Evolutionary conservation across 306 rosid genomes (phyloP).

Genomic region (Gastrolobium bilobum): DNA sequence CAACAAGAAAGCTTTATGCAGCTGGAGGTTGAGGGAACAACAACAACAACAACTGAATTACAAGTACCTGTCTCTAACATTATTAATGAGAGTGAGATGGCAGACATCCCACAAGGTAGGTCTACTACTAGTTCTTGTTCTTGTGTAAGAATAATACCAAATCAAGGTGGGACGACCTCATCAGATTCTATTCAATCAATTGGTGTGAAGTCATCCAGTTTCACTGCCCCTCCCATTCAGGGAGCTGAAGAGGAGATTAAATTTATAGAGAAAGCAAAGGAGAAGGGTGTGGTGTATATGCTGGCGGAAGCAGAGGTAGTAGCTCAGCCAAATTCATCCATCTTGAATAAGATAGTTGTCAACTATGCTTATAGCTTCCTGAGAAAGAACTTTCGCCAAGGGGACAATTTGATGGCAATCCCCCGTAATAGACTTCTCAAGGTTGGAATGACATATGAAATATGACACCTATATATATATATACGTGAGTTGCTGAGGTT

Average conservation of each 20-base stretch:
- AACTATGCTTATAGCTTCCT: slow-evolving; percentile 69
- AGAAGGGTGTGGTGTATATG: slow-evolving; percentile 77
- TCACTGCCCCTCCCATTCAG: slow-evolving; percentile 39
- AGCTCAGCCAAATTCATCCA: slow-evolving; percentile 68
- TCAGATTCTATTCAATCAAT: slow-evolving; percentile 45
- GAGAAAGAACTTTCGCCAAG: slow-evolving; percentile 78
- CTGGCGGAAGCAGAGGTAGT: slow-evolving; percentile 79
- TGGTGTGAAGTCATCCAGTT: slow-evolving; percentile 31
- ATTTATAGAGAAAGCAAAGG: slow-evolving; percentile 66
- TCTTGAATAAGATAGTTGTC: slow-evolving; percentile 71
- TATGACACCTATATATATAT: slow-evolving; percentile 1
- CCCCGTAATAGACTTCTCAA: slow-evolving; percentile 70
- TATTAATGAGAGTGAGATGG: not conserved
- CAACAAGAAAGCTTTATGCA: slow-evolving; percentile 50
- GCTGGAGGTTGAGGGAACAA: slow-evolving; percentile 44
- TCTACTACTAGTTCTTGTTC: slow-evolving; percentile 37
- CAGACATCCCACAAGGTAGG: not conserved
- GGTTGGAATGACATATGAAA: slow-evolving; percentile 68
- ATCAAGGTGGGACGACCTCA: slow-evolving; percentile 14
- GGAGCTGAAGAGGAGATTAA: slow-evolving; percentile 65
- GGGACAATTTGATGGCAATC: slow-evolving; percentile 59
- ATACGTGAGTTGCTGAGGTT: not conserved
- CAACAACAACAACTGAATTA: slow-evolving; percentile 19
- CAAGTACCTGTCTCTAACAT: not conserved
- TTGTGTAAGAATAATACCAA: slow-evolving; percentile 29